Evolutionary conservation across 805 yeast species (phyloP), one percentile per base, ranked within the genome.

Genomic region (Helenozyma baotianmanensis): DNA sequence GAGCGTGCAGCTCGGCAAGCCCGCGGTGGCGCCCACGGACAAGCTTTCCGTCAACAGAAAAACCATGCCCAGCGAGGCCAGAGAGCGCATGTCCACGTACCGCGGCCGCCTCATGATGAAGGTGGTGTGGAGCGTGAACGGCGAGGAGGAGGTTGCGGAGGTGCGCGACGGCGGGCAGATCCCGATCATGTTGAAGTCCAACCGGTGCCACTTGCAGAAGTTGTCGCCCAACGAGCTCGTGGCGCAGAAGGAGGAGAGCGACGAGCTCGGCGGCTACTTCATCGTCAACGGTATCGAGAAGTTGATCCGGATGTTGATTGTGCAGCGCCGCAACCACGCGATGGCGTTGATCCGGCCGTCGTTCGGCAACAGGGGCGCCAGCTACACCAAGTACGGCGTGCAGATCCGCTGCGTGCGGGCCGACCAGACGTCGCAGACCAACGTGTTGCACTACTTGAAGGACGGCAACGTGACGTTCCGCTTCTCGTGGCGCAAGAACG

Each of bases 281-380:
- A 76, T 88, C 47, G 89, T 90, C 40, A 90, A 90, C 57, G 98
- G 98, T 70, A 89, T 90, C 48, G 98, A 92, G 62, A 92, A 92
- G 63, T 72, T 92, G 51, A 78, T 92, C 51, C 85, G 98, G 66
- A 87, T 92, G 97, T 77, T 92, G 60, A 87, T 92, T 68, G 97
- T 92, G 13, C 98, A 90, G 65, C 81, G 97, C 60, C 77, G 98
- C 62, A 92, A 92, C 59, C 97, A 89, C 56, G 95, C 97, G 15
- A 87, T 92, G 96, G 97, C 97, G 9, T 78, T 92, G 51, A 82
- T 88, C 39, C 86, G 98, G 67, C 94, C 96, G 21, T 84, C 95
- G 9, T 92, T 90, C 54, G 82, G 81, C 31, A 88, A 88, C 65
- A 82, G 98, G 73, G 98, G 98, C 53, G 82, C 90, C 6, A 64